Conservation (phyloP, 495 filamentous ascomycete genomes). For the Beverwykella pulmonaria region DNA sequence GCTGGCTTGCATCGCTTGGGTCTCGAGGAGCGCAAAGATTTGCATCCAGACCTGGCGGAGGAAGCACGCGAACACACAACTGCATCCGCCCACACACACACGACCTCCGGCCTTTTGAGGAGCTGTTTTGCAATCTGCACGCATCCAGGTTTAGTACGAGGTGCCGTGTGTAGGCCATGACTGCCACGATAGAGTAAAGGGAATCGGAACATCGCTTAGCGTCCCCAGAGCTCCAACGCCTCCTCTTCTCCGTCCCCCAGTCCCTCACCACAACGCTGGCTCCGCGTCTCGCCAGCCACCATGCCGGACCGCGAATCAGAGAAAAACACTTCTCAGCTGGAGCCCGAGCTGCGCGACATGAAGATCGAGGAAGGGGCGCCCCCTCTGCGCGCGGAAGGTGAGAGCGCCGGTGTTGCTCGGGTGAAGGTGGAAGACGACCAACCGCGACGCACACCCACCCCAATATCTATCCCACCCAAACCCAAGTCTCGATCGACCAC, state of each 20-base stretch:
- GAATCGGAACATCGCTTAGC: slow-evolving; percentile 41
- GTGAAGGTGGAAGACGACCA: slow-evolving; percentile 22
- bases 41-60: not conserved
- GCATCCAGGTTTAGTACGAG: not conserved
- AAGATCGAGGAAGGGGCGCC: slow-evolving; percentile 40
- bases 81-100: not conserved
- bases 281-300: slow-evolving; percentile 19
- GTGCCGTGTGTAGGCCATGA: slow-evolving; percentile 28
- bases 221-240: slow-evolving; percentile 27
- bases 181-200: slow-evolving; percentile 24
- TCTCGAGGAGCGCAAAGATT: not conserved
- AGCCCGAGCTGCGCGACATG: slow-evolving; percentile 44
- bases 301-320: slow-evolving; percentile 44
- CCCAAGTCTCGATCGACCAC: slow-evolving; percentile 40
- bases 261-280: slow-evolving; percentile 18
- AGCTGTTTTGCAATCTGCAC: not conserved
- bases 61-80: not conserved
- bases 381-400: slow-evolving; percentile 20
- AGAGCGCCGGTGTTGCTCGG: slow-evolving; percentile 2
- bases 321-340: slow-evolving; percentile 37
- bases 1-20: not conserved
- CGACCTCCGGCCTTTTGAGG: not conserved
- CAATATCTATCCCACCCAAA: slow-evolving; percentile 28
- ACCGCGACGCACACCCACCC: slow-evolving; percentile 21
- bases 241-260: slow-evolving; percentile 24